Conservation (phyloP, 139 green algal genomes). For the Tetradesmus obliquus region DNA sequence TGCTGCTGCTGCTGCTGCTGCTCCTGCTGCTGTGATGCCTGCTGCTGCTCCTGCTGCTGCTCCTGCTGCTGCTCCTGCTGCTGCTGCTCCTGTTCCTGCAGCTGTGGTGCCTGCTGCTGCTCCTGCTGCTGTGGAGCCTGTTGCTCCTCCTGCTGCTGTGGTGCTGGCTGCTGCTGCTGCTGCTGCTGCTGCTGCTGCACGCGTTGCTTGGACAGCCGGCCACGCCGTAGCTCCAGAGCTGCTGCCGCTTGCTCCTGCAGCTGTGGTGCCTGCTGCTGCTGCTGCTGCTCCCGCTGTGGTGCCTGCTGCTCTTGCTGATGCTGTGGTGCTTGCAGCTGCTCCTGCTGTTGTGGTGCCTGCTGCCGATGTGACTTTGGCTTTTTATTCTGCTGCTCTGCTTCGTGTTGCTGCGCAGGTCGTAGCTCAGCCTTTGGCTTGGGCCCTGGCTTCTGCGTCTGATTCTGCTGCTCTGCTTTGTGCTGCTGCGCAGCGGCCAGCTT, state of each 20-base stretch:
- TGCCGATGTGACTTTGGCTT: neutral
- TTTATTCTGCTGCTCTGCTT: neutral
- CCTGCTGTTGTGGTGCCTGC: neutral
- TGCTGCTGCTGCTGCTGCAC: conserved; percentile 8
- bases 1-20: neutral
- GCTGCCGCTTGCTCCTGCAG: neutral
- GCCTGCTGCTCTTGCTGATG: neutral
- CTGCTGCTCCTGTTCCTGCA: no score
- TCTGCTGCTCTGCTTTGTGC: neutral
- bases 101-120: no score
- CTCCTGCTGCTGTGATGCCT: conserved; percentile 3
- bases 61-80: no score
- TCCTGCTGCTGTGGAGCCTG: no score
- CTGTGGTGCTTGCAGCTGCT: neutral
- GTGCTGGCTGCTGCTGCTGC: neutral
- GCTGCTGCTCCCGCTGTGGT: neutral
- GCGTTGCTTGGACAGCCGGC: neutral
- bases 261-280: neutral
- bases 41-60: no score
- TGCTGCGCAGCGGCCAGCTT: neutral
- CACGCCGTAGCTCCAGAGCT: no score
- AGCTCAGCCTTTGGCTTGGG: neutral
- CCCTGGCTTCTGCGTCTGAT: conserved; percentile 1
- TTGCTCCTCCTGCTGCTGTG: neutral
- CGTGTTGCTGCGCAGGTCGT: neutral